Percentiles rank a stretch among this genome's conserved stretches.
Conservation (phyloP, 257 asterid species). For the Ehretia macrophylla region DNA sequence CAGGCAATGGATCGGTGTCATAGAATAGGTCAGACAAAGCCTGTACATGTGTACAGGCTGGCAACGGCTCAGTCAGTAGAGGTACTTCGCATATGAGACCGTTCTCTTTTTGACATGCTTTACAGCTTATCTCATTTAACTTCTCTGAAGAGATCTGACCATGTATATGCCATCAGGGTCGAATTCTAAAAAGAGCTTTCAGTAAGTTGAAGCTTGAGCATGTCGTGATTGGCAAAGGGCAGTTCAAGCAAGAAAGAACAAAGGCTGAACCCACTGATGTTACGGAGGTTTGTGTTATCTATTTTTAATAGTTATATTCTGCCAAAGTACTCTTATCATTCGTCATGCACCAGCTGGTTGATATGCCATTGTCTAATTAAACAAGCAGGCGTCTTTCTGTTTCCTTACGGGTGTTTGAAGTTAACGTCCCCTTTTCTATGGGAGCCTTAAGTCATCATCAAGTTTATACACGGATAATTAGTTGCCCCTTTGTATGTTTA, state of each 20-base stretch:
- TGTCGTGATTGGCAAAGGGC: slow-evolving; percentile 94
- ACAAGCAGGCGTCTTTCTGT: too few species aligned
- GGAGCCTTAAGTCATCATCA: too few species aligned
- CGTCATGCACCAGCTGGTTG: too few species aligned
- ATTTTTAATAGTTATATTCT: neutral
- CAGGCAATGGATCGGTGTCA: slow-evolving; percentile 99
- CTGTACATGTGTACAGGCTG: slow-evolving; percentile 96
- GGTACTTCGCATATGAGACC: neutral
- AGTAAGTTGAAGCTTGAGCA: slow-evolving; percentile 97
- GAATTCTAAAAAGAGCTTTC: slow-evolving; percentile 89
- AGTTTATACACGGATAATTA: too few species aligned
- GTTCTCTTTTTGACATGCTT: neutral
- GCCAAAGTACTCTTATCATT: too few species aligned
- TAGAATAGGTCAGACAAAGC: slow-evolving; percentile 98
- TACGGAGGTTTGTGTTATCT: slow-evolving; percentile 23
- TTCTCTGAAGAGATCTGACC: too few species aligned
- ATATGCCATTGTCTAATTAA: too few species aligned
- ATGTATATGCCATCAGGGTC: slow-evolving; percentile 33
- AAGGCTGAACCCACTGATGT: slow-evolving; percentile 27
- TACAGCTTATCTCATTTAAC: too few species aligned
- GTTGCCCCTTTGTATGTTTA: too few species aligned
- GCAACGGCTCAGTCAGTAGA: slow-evolving; percentile 93
- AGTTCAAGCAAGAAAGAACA: slow-evolving; percentile 76
- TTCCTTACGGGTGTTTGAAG: too few species aligned
- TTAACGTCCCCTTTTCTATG: too few species aligned